These are phyloP conservation scores for Calocybe indica DNA, from an alignment of 768 basidiomycete genomes.

Conservation along the genomic window DNA sequence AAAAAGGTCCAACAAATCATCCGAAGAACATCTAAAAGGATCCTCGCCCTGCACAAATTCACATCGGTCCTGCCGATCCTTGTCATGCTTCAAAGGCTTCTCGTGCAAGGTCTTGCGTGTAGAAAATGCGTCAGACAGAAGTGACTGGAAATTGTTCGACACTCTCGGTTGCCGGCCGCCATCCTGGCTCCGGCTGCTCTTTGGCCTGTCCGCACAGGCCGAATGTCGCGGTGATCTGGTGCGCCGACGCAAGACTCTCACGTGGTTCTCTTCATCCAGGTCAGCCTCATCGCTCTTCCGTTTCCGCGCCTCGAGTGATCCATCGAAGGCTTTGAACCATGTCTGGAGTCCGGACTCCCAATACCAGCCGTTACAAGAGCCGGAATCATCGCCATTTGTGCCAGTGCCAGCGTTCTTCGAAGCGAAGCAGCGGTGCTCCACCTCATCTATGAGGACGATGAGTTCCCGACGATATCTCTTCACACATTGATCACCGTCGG, in stretches of 20 bases:
- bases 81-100: not conserved
- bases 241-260: too few relatives aligned
- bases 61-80: not conserved
- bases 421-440: slow-evolving; percentile 41
- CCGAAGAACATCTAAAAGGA: slow-evolving; percentile 24
- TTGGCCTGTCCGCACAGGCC: too few relatives aligned
- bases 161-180: too few relatives aligned
- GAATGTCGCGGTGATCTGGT: too few relatives aligned
- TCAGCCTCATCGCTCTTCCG: too few relatives aligned
- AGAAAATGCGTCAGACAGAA: slow-evolving; percentile 33
- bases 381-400: not conserved
- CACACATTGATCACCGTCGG: slow-evolving; percentile 16
- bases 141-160: slow-evolving; percentile 24
- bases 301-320: too few relatives aligned
- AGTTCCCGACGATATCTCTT: slow-evolving; percentile 31
- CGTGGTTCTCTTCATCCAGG: too few relatives aligned
- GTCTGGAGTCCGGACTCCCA: too few relatives aligned
- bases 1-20: slow-evolving; percentile 48
- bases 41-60: too few relatives aligned
- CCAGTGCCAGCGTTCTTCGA: not conserved
- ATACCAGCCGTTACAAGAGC: too few relatives aligned
- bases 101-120: slow-evolving; percentile 28
- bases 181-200: too few relatives aligned
- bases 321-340: too few relatives aligned
- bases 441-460: slow-evolving; percentile 43